Percentiles rank a stretch among this genome's conserved stretches.
These are phyloP conservation scores for Blastobotrys buckinghamii DNA, from an alignment of 1,139 yeast genomes.

Conservation along the genomic window DNA sequence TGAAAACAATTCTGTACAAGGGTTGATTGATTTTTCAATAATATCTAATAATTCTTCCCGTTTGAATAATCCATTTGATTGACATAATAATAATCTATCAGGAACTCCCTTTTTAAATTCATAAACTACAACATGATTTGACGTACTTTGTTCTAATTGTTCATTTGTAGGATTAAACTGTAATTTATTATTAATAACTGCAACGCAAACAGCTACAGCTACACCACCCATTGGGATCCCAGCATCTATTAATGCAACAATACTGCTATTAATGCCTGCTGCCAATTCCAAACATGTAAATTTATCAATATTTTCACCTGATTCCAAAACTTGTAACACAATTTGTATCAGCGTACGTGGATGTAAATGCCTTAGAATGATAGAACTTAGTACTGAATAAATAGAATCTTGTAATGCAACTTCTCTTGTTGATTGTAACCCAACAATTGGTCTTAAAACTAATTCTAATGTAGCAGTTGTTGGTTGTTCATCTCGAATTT, in stretches of 20 bases:
- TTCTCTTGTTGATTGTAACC: conserved; percentile 73
- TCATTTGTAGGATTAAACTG: conserved; percentile 42
- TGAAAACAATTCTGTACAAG: conserved; percentile 43
- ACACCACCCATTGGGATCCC: conserved; percentile 64
- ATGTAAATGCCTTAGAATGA: conserved; percentile 58
- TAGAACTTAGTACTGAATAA: conserved; percentile 53
- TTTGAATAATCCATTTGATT: conserved; percentile 65
- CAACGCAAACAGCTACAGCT: conserved; percentile 49
- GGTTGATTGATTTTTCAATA: conserved; percentile 38
- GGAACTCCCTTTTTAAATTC: conserved; percentile 49
- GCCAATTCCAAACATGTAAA: conserved; percentile 47
- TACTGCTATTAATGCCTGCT: conserved; percentile 66
- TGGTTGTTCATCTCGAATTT: conserved; percentile 78
- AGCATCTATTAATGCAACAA: conserved; percentile 76
- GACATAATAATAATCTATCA: conserved; percentile 54
- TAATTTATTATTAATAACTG: conserved; percentile 33
- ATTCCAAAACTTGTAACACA: conserved; percentile 71
- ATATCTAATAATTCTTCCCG: conserved; percentile 47
- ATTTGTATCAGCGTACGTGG: conserved; percentile 85
- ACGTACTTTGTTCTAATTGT: conserved; percentile 40
- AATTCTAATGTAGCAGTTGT: conserved; percentile 73
- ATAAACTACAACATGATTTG: conserved; percentile 65
- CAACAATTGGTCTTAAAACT: conserved; percentile 72
- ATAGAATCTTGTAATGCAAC: conserved; percentile 68
- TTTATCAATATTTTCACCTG: conserved; percentile 40